These are phyloP conservation scores for Wickerhamomyces kurtzmanii DNA, from an alignment of 805 yeast species.

Conservation along the genomic window DNA sequence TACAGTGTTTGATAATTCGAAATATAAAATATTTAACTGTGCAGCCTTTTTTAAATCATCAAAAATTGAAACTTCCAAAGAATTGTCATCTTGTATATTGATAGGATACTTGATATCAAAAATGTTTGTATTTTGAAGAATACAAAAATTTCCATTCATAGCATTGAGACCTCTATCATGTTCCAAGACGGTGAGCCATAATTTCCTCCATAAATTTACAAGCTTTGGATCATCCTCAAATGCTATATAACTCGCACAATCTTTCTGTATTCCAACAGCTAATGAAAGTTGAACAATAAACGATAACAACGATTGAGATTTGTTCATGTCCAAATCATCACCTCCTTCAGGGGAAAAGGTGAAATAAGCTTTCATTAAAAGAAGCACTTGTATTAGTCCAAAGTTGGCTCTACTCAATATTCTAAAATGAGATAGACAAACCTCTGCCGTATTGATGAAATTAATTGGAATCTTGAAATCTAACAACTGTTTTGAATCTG, in stretches of 20 bases:
- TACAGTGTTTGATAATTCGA: conserved; percentile 9
- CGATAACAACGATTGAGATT: neutral
- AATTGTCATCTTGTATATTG: neutral
- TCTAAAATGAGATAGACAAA: conserved; percentile 30
- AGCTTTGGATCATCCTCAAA: conserved; percentile 6
- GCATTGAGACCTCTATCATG: conserved; percentile 11
- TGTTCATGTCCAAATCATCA: neutral
- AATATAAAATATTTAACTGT: conserved; percentile 6
- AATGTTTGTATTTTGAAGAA: conserved; percentile 9
- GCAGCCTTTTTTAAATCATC: conserved; percentile 8
- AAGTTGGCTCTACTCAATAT: conserved; percentile 27
- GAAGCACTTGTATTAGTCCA: conserved; percentile 16
- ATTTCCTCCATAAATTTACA: conserved; percentile 14
- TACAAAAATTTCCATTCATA: conserved; percentile 13
- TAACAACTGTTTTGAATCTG: conserved; percentile 12
- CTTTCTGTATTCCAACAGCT: conserved; percentile 1
- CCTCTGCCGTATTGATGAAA: conserved; percentile 25
- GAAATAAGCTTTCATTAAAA: neutral
- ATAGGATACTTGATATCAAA: conserved; percentile 10
- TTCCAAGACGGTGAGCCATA: conserved; percentile 16
- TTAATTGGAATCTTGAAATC: conserved; percentile 28
- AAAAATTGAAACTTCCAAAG: conserved; percentile 7
- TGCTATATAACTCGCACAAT: conserved; percentile 4
- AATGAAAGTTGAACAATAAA: neutral
- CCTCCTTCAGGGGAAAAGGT: conserved; percentile 1